Base-by-base conservation (phyloP, 352 stramenopile genomes). In the Globisporangium recalcitrans region DNA sequence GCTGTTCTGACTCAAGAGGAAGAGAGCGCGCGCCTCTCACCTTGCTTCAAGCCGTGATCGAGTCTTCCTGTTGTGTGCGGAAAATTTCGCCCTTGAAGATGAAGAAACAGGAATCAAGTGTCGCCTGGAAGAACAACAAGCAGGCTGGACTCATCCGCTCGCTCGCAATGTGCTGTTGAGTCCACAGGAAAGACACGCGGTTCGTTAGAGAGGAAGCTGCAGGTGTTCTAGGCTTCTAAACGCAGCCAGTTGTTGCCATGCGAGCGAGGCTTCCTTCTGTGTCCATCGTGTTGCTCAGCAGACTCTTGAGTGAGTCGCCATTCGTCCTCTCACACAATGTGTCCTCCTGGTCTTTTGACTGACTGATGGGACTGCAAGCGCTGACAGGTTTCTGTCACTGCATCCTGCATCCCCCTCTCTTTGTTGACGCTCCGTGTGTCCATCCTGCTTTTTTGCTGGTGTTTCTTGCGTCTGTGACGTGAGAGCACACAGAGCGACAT, bases 71-170 rank as follows among this genome's bases (percentile, higher is more conserved):
- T 16, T 16, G 34, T 14, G 11, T 10, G 7, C n/a, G 46, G 21
- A 52, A 52, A 52, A 29, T 52, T 52, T 52, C 46, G 3, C 46
- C n/a, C 14, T 52, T 52, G 46, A 52, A 52, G 46, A 19, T 52
- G 46, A 52, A 52, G 46, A 52, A 52, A 10, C 0, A 52, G 21
- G 46, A 52, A 52, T 52, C 46, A 52, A 52, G 46, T 52, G 38
- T n/a, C 36, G 19, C 14, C 38, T 9, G 19, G 16, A 46, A 46
- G 38, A 46, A 38, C 8, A 38, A 38, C 10, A 21, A 46, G 16
- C 14, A 14, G 13, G 8, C 21, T 27, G 21, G 21, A 52, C 46
- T 52, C 46, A 52, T 52, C 46, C 11, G n/a, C 22, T 11, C 21
- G 14, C 24, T n/a, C 10, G 9, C n/a, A 46, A 46, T 22, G 46